These are phyloP conservation scores for Cucurbita argyrosperma DNA, from an alignment of 306 rosid genomes.

Conservation along the genomic window DNA sequence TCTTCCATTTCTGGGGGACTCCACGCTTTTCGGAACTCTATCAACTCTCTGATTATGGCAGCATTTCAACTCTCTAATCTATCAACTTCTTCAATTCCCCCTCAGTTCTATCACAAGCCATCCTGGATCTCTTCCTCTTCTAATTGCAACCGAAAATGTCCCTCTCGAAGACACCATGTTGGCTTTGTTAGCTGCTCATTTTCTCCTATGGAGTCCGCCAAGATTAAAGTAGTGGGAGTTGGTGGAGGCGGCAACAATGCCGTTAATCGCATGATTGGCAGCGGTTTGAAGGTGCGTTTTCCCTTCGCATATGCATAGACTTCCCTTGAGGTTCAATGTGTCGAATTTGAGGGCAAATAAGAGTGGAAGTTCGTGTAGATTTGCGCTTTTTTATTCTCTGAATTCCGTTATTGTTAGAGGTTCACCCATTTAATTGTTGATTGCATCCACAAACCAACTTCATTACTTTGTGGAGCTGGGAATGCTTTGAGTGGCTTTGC, in stretches of 20 bases:
- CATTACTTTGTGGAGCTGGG: neutral
- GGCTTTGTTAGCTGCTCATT: slow-evolving; percentile 35
- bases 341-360: neutral
- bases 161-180: slow-evolving; percentile 14
- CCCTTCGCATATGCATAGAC: neutral
- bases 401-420: neutral
- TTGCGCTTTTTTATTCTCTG: neutral
- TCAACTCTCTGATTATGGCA: slow-evolving; percentile 20
- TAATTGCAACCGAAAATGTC: slow-evolving; percentile 14
- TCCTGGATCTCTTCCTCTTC: slow-evolving; percentile 15
- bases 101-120: slow-evolving; percentile 15
- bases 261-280: slow-evolving; percentile 90
- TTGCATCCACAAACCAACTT: neutral
- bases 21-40: neutral
- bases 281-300: slow-evolving; percentile 54
- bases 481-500: neutral
- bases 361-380: neutral
- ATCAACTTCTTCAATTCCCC: slow-evolving; percentile 23
- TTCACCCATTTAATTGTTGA: neutral
- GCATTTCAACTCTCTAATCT: slow-evolving; percentile 30
- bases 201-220: slow-evolving; percentile 51
- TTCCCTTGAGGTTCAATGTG: neutral
- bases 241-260: slow-evolving; percentile 98
- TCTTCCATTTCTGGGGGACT: neutral
- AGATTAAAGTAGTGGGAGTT: slow-evolving; percentile 83